These are phyloP conservation scores for Sequoiadendron giganteum DNA, from an alignment of 75 land plant species.

Conservation along the genomic window DNA sequence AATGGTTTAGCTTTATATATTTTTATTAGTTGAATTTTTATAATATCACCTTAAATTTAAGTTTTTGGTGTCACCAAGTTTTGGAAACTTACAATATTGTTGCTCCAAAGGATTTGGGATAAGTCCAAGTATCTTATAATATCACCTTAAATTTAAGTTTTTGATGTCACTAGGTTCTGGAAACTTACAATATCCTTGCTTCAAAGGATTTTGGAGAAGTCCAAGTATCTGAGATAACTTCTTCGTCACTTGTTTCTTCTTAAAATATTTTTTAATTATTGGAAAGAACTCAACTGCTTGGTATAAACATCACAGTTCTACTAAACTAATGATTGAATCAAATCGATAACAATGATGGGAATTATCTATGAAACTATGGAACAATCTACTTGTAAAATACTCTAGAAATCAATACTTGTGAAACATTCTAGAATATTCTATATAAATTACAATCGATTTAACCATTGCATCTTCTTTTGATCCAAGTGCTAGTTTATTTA, in stretches of 20 bases:
- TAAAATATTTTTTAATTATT: not conserved
- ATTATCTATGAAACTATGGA: no score
- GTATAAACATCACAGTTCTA: not conserved
- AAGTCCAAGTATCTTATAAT: not conserved
- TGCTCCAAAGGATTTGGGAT: not conserved
- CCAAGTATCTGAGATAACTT: not conserved
- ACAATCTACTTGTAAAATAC: no score
- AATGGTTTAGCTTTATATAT: not conserved
- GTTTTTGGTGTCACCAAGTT: not conserved
- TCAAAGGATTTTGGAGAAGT: not conserved
- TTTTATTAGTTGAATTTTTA: not conserved
- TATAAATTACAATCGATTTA: no score
- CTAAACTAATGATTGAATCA: not conserved
- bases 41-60: not conserved
- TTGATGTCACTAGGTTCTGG: not conserved
- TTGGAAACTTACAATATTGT: not conserved
- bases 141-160: not conserved
- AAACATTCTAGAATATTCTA: no score
- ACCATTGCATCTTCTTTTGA: no score
- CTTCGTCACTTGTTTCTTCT: not conserved
- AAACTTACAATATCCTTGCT: not conserved
- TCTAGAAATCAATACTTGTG: no score
- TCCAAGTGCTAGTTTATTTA: no score
- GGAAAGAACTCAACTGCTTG: not conserved
- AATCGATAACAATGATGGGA: conserved; percentile 4